These are phyloP conservation scores for Tubosaeta brunneosetosa DNA, from an alignment of 768 basidiomycete genomes.

Conservation along the genomic window DNA sequence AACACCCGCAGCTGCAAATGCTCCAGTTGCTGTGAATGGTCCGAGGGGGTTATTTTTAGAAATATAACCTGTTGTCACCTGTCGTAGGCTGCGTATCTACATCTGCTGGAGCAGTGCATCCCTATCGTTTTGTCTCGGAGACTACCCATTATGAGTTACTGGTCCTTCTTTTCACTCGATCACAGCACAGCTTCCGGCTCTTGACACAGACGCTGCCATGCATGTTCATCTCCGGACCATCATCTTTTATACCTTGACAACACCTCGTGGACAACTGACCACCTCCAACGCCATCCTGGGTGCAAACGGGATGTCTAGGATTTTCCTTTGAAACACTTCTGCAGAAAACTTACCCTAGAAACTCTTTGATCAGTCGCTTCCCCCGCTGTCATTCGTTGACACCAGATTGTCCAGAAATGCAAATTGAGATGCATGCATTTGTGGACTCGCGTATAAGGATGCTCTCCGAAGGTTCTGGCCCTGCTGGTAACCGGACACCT, in stretches of 20 bases:
- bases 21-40: background rate
- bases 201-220: constrained; percentile 42
- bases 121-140: constrained; percentile 63
- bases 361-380: no score
- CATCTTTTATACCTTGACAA: constrained; percentile 37
- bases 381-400: no score
- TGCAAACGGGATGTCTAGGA: no score
- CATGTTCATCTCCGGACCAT: constrained; percentile 29
- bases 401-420: no score
- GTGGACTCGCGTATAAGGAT: no score
- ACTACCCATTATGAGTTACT: constrained; percentile 35
- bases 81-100: constrained; percentile 50
- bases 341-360: no score
- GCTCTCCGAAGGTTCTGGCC: no score
- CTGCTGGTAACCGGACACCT: no score
- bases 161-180: background rate
- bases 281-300: constrained; percentile 39
- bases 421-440: no score
- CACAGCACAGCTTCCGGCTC: constrained; percentile 32
- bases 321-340: no score
- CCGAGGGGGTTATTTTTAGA: constrained; percentile 32
- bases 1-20: no score
- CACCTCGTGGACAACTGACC: constrained; percentile 38
- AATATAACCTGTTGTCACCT: constrained; percentile 42
- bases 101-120: constrained; percentile 59